A percentile compares a stretch with the other conserved stretches of the same genome.
phyloP scores from a whole-genome alignment of 768 basidiomycete genomes.

The Rhodotorula toruloides region DNA sequence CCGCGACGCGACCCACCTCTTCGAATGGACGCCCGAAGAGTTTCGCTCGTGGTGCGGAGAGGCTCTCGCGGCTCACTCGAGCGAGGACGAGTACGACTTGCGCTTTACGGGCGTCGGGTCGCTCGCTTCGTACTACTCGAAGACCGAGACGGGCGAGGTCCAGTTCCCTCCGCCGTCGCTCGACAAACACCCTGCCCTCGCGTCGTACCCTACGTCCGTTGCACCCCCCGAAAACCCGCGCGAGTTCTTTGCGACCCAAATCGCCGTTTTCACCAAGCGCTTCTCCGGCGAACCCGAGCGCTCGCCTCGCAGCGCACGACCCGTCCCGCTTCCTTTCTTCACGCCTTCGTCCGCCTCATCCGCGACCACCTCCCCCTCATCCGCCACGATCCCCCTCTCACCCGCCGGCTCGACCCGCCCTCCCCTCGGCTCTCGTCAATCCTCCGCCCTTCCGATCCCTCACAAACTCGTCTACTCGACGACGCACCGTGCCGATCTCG shows the following conservation, averaged over 20 bases:
- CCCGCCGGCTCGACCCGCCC: neutral
- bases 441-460: neutral
- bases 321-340: constrained; percentile 38
- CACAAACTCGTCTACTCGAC: neutral
- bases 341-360: neutral
- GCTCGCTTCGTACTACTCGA: constrained; percentile 29
- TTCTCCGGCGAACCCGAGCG: constrained; percentile 28
- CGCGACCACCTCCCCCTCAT: neutral
- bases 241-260: constrained; percentile 37
- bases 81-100: constrained; percentile 22
- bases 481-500: neutral
- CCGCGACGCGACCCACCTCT: constrained; percentile 77
- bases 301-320: constrained; percentile 14
- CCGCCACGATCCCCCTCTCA: neutral
- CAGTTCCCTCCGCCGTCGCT: constrained; percentile 27
- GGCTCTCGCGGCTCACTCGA: neutral
- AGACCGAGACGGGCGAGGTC: neutral
- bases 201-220: neutral
- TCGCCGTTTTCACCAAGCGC: constrained; percentile 31
- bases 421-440: neutral
- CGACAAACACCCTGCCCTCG: constrained; percentile 19
- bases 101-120: constrained; percentile 32
- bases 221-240: constrained; percentile 1
- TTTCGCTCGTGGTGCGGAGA: constrained; percentile 60
- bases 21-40: constrained; percentile 78